Evolutionary conservation across 768 basidiomycete genomes (phyloP).

Genomic region (Termitomyces sp.): DNA sequence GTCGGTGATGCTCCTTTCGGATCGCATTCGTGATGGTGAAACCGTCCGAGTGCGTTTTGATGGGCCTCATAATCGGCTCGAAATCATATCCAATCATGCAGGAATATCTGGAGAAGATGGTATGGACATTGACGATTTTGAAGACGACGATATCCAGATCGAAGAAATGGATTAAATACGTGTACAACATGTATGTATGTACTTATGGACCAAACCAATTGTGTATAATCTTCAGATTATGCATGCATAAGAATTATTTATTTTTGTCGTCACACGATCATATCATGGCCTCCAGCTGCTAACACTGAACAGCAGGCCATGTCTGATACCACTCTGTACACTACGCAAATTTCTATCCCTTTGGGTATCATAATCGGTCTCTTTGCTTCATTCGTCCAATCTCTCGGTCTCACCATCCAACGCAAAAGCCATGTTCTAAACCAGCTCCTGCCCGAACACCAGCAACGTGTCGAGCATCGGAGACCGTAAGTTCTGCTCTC

Average conservation of each 20-base stretch:
- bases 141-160: constrained; percentile 57
- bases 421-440: constrained; percentile 90
- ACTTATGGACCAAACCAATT: background rate
- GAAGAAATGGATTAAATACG: constrained; percentile 57
- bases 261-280: no score
- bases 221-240: no score
- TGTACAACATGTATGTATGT: background rate
- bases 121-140: constrained; percentile 59
- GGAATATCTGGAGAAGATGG: constrained; percentile 43
- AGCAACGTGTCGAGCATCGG: constrained; percentile 67
- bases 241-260: no score
- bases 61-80: constrained; percentile 72
- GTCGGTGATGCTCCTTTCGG: constrained; percentile 79
- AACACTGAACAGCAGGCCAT: background rate
- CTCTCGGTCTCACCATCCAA: constrained; percentile 87
- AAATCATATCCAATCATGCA: constrained; percentile 82
- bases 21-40: constrained; percentile 80
- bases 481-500: constrained; percentile 53
- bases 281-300: background rate
- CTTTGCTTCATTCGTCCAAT: constrained; percentile 84
- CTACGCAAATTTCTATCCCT: constrained; percentile 40
- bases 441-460: constrained; percentile 60
- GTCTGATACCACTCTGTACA: constrained; percentile 10
- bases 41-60: constrained; percentile 74
- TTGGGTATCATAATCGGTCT: constrained; percentile 62